Conservation (phyloP, 257 asterid species). For the Solanum virginianum region DNA sequence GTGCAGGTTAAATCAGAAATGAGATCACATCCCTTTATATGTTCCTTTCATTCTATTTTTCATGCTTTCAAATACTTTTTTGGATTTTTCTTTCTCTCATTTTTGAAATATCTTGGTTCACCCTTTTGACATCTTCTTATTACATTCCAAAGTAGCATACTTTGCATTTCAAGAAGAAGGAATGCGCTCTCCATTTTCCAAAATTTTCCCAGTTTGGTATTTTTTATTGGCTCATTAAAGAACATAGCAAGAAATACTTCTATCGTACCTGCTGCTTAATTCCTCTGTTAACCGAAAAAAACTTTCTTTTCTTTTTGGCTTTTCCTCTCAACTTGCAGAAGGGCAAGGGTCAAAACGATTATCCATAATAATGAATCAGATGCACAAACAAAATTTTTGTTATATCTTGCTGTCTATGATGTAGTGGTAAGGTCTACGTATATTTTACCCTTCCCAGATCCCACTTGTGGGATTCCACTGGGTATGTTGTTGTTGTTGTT, state of each 20-base stretch:
- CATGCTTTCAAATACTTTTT: neutral
- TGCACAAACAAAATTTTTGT: neutral
- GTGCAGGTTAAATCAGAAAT: neutral
- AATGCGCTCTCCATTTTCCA: neutral
- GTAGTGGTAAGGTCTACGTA: too few species aligned
- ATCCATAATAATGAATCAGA: neutral
- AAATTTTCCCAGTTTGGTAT: neutral
- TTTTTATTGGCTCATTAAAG: neutral
- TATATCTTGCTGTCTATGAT: neutral
- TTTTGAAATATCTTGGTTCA: neutral
- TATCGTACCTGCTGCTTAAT: neutral
- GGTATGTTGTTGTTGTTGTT: too few species aligned
- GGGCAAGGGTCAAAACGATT: neutral
- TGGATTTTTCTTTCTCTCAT: neutral
- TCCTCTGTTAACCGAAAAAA: neutral
- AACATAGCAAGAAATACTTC: neutral
- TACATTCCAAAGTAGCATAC: neutral
- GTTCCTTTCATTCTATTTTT: neutral
- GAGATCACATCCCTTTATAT: neutral
- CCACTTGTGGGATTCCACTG: too few species aligned
- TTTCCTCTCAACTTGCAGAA: neutral
- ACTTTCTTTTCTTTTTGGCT: neutral
- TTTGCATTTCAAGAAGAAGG: neutral
- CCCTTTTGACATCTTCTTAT: neutral
- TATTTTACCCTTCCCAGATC: too few species aligned